Conservation (phyloP, 306 rosid genomes). For the Quercus mongolica region DNA sequence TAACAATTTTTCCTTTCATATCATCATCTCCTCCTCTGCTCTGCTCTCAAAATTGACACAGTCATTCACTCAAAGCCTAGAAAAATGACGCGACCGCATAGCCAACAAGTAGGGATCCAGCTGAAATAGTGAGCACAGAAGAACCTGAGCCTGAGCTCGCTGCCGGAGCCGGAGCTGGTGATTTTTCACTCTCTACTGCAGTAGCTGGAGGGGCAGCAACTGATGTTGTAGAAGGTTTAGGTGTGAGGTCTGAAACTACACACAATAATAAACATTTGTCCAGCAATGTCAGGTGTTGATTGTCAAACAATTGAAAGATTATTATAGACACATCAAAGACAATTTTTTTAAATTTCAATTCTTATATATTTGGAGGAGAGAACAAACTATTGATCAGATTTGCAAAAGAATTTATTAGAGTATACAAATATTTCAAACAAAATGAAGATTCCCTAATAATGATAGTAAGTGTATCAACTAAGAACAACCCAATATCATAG, state of each 20-base stretch:
- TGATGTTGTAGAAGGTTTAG: neutral
- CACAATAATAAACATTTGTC: neutral
- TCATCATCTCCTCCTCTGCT: neutral
- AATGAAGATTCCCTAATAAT: neutral
- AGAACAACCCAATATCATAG: too few relatives aligned
- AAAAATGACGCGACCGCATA: slow-evolving; percentile 19
- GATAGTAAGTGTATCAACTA: neutral
- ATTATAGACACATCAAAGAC: too few relatives aligned
- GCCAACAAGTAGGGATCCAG: slow-evolving; percentile 29
- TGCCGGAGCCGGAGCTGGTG: slow-evolving; percentile 37
- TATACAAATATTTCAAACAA: too few relatives aligned
- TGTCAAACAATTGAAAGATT: neutral
- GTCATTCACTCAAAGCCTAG: slow-evolving; percentile 25
- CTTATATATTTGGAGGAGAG: too few relatives aligned
- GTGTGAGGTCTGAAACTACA: neutral
- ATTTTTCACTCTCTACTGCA: neutral
- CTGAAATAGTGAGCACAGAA: neutral
- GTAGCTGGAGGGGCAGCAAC: neutral
- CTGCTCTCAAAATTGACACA: slow-evolving; percentile 16
- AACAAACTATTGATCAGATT: neutral
- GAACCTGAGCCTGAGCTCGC: slow-evolving; percentile 18
- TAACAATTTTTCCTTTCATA: neutral
- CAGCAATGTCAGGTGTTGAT: neutral
- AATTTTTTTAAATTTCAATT: neutral
- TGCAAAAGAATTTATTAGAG: neutral